Conservation (phyloP, 352 stramenopile genomes). For the Paralagenidium karlingii region DNA sequence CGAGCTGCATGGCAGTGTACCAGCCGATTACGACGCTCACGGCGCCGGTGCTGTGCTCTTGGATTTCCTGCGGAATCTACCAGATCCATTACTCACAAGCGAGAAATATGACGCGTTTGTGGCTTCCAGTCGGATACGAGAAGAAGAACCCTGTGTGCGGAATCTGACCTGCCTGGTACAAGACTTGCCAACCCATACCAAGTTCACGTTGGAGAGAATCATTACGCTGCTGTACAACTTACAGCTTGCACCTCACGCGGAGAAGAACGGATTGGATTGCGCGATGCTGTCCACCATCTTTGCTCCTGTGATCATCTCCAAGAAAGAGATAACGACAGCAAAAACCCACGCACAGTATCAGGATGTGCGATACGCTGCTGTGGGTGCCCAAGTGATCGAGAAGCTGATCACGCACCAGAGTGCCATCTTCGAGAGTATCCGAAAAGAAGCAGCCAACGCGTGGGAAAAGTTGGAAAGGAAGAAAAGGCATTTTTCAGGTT, state of each 20-base stretch:
- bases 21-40: slow-evolving; percentile 44
- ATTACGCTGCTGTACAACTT: slow-evolving; percentile 58
- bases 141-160: slow-evolving; percentile 61
- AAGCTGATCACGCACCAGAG: slow-evolving; percentile 66
- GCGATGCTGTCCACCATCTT: slow-evolving; percentile 42
- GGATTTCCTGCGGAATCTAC: slow-evolving; percentile 70
- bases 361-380: slow-evolving; percentile 58
- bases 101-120: slow-evolving; percentile 79
- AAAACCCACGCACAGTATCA: slow-evolving; percentile 47
- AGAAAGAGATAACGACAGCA: slow-evolving; percentile 33
- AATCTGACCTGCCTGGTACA: slow-evolving; percentile 76
- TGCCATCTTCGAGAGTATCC: slow-evolving; percentile 60
- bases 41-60: slow-evolving; percentile 54
- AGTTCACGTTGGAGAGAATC: slow-evolving; percentile 58
- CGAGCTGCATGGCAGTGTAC: slow-evolving; percentile 45
- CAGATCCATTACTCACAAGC: slow-evolving; percentile 55
- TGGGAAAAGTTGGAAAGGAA: slow-evolving; percentile 46
- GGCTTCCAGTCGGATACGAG: slow-evolving; percentile 41
- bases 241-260: slow-evolving; percentile 36
- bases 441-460: slow-evolving; percentile 45
- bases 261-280: slow-evolving; percentile 55
- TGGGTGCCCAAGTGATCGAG: slow-evolving; percentile 64
- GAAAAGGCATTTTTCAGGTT: too few species aligned
- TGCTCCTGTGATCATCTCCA: slow-evolving; percentile 67
- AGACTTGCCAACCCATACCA: slow-evolving; percentile 47